Conservation (phyloP, 202 grass and related monocot species). For the Thinopyrum obtusiflorum region DNA sequence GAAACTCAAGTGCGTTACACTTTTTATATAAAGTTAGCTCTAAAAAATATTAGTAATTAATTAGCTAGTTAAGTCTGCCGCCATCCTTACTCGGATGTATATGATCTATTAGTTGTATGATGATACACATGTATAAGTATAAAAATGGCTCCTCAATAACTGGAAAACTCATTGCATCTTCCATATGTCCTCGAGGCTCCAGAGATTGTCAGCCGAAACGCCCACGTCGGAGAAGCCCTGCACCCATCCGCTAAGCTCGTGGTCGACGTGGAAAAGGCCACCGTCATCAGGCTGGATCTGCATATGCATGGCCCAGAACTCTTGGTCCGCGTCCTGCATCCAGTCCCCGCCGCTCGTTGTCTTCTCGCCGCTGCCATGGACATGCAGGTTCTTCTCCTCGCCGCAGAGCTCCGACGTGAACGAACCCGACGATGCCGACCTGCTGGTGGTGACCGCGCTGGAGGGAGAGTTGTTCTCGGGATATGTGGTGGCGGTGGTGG, state of each 20-base stretch:
- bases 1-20: background rate
- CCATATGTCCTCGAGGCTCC: conserved; percentile 64
- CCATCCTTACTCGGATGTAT: background rate
- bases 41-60: background rate
- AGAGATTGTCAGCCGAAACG: conserved; percentile 12
- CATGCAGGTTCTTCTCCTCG: background rate
- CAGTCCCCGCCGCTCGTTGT: background rate
- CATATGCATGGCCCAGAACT: conserved; percentile 31
- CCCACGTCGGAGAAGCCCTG: conserved; percentile 36
- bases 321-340: conserved; percentile 4
- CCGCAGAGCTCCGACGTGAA: background rate
- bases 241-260: conserved; percentile 38
- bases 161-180: conserved; percentile 12
- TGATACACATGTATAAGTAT: background rate
- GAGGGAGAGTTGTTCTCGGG: background rate
- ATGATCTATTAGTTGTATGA: background rate
- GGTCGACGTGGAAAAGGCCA: conserved; percentile 12
- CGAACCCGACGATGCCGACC: conserved; percentile 25
- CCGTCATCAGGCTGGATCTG: background rate
- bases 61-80: background rate
- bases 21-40: background rate
- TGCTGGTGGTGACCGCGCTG: background rate
- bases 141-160: background rate
- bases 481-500: background rate
- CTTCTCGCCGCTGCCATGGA: background rate